These are phyloP conservation scores for Xylaria sp. DNA, from an alignment of 2,329 filamentous ascomycete species.

Conservation along the genomic window DNA sequence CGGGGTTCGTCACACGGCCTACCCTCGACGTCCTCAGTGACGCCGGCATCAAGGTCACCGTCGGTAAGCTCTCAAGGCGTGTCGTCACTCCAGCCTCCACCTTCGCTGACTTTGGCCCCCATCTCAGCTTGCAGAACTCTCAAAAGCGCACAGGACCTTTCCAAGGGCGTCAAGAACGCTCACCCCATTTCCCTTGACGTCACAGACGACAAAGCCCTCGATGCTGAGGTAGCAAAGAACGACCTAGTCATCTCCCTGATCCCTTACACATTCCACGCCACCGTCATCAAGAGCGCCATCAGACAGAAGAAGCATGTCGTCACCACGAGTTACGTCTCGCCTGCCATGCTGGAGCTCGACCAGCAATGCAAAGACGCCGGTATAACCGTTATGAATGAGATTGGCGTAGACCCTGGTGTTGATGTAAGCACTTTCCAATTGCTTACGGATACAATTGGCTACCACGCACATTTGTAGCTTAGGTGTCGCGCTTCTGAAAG, in stretches of 20 bases:
- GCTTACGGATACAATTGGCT: too few relatives aligned
- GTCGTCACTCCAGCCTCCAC: not conserved
- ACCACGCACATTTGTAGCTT: not conserved
- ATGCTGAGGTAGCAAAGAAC: conserved; percentile 81
- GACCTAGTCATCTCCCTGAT: conserved; percentile 86
- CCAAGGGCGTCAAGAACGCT: conserved; percentile 73
- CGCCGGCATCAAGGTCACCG: conserved; percentile 71
- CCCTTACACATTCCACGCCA: conserved; percentile 89
- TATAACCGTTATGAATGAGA: conserved; percentile 98
- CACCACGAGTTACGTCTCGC: conserved; percentile 92
- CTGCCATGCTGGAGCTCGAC: conserved; percentile 91
- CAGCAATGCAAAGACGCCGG: conserved; percentile 85
- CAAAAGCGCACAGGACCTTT: not conserved
- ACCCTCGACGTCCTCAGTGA: conserved; percentile 72
- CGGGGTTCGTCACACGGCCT: conserved; percentile 61
- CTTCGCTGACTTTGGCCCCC: not conserved
- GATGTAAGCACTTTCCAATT: not conserved
- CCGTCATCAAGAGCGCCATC: conserved; percentile 94
- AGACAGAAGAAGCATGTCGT: conserved; percentile 95
- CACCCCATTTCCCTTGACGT: conserved; percentile 87
- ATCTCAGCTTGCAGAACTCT: not conserved
- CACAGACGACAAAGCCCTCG: conserved; percentile 77
- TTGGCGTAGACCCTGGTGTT: conserved; percentile 67
- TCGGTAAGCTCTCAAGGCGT: conserved; percentile 59
- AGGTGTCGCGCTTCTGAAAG: not conserved